A percentile compares a stretch with the other conserved stretches of the same genome.
Conservation (phyloP, 805 yeast genomes). For the Hanseniaspora occidentalis region DNA sequence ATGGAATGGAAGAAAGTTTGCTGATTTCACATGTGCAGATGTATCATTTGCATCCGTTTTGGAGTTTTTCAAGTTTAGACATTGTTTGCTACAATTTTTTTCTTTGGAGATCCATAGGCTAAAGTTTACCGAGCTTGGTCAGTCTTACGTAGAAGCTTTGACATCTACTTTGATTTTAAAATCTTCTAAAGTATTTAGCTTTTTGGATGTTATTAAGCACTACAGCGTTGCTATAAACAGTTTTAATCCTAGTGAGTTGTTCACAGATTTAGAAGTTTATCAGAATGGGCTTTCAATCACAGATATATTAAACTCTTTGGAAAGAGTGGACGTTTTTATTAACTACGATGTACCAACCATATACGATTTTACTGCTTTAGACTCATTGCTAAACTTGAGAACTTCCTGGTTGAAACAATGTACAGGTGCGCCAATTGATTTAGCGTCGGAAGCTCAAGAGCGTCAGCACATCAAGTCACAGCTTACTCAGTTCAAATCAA, state of each 20-base stretch:
- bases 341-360: conserved; percentile 15
- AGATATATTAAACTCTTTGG: neutral
- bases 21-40: conserved; percentile 17
- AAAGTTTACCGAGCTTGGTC: conserved; percentile 34
- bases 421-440: conserved; percentile 9
- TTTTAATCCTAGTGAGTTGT: neutral
- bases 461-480: conserved; percentile 20
- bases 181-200: conserved; percentile 54
- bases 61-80: conserved; percentile 49
- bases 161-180: conserved; percentile 39
- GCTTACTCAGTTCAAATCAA: conserved; percentile 34
- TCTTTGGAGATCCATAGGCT: conserved; percentile 58
- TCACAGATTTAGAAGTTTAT: neutral
- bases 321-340: neutral
- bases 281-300: conserved; percentile 1
- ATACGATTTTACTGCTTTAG: conserved; percentile 32
- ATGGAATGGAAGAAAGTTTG: conserved; percentile 42
- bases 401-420: conserved; percentile 8
- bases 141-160: conserved; percentile 36
- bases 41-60: conserved; percentile 38
- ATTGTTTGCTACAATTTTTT: conserved; percentile 48
- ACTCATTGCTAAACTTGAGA: conserved; percentile 23
- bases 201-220: conserved; percentile 58
- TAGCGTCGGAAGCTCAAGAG: conserved; percentile 14
- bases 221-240: neutral